Evolutionary conservation across 176 grass and related monocot genomes (phyloP).

Genomic region (maize (Zea mays)): DNA sequence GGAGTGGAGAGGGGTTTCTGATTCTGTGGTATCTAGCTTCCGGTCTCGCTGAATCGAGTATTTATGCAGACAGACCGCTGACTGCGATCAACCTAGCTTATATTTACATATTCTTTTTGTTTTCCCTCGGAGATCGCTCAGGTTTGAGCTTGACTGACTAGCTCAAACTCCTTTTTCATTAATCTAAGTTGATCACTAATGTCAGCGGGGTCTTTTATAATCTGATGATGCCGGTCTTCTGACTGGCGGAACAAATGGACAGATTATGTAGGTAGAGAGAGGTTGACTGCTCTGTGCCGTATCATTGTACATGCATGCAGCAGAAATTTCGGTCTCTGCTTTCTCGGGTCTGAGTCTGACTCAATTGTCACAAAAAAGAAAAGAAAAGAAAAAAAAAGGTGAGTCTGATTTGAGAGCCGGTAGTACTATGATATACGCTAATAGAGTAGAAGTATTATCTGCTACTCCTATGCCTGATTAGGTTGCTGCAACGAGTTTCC

Average conservation of each 20-base stretch:
- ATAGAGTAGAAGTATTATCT: background rate
- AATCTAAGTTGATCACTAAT: constrained; percentile 36
- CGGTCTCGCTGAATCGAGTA: no score
- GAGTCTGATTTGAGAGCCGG: constrained; percentile 9
- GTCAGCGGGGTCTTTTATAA: constrained; percentile 14
- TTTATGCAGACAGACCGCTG: no score
- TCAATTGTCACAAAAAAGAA: background rate
- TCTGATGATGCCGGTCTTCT: constrained; percentile 26
- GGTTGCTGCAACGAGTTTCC: constrained; percentile 19
- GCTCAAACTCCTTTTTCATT: constrained; percentile 25
- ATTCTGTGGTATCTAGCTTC: no score
- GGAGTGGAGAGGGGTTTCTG: no score
- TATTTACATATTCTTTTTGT: background rate
- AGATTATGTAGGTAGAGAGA: no score
- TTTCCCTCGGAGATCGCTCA: background rate
- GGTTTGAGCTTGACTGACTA: constrained; percentile 26
- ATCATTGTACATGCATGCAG: background rate
- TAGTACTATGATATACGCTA: background rate
- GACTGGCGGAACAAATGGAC: constrained; percentile 2
- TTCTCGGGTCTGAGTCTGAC: constrained; percentile 16
- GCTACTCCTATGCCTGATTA: background rate
- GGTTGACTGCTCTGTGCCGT: constrained; percentile 17
- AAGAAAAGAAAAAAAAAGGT: background rate
- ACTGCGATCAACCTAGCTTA: no score
- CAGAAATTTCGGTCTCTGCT: constrained; percentile 35